Conservation (phyloP, 805 yeast genomes). For the Metschnikowia chrysomelidarum region DNA sequence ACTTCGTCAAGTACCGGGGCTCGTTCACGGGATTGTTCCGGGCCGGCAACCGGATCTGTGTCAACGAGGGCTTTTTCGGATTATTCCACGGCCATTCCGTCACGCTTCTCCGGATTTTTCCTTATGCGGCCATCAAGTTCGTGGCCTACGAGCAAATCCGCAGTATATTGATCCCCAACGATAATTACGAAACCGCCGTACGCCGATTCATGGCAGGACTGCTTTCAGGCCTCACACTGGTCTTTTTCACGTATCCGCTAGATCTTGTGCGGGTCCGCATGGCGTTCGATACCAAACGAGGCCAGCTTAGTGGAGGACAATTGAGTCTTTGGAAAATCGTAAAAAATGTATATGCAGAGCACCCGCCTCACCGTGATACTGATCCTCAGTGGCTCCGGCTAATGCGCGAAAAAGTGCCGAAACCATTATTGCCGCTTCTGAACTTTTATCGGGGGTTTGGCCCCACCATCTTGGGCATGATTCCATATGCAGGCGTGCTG, state of each 20-base stretch:
- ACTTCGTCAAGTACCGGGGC: constrained; percentile 76
- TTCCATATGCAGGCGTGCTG: constrained; percentile 97
- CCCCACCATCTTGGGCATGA: constrained; percentile 92
- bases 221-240: constrained; percentile 83
- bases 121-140: constrained; percentile 95
- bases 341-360: constrained; percentile 31
- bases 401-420: constrained; percentile 34
- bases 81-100: constrained; percentile 96
- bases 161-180: constrained; percentile 70
- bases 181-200: constrained; percentile 70
- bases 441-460: constrained; percentile 93
- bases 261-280: constrained; percentile 87
- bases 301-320: constrained; percentile 20
- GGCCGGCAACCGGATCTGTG: constrained; percentile 69
- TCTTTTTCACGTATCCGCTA: constrained; percentile 86
- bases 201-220: constrained; percentile 88
- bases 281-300: constrained; percentile 72
- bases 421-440: constrained; percentile 35
- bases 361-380: constrained; percentile 32
- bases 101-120: constrained; percentile 85
- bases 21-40: constrained; percentile 69
- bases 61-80: constrained; percentile 71
- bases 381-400: constrained; percentile 39
- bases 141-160: constrained; percentile 95
- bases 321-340: constrained; percentile 36